A percentile compares a stretch with the other conserved stretches of the same genome.
phyloP scores from a whole-genome alignment of 305 asterid species.

The Fraxinus baroniana region DNA sequence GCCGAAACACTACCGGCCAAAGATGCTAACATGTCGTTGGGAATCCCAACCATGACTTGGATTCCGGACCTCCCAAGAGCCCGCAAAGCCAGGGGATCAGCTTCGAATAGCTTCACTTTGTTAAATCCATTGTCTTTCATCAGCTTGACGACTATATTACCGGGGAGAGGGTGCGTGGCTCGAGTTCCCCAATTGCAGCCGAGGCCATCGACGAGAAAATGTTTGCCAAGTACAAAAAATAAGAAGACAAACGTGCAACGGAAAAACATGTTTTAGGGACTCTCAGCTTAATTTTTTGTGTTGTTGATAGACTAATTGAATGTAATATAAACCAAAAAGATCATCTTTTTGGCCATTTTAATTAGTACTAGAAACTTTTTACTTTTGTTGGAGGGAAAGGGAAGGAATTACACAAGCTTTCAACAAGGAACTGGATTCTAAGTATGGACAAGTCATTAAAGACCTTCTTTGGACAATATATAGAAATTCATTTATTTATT shows the following conservation, averaged over 20 bases:
- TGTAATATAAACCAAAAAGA: slow-evolving; percentile 23
- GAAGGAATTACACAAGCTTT: slow-evolving; percentile 40
- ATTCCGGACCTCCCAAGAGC: slow-evolving; percentile 70
- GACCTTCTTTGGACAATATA: background rate
- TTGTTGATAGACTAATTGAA: background rate
- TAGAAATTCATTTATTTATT: background rate
- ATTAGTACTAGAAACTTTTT: slow-evolving; percentile 17
- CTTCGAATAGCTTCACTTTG: slow-evolving; percentile 75
- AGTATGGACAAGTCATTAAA: background rate
- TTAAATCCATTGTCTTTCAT: slow-evolving; percentile 67
- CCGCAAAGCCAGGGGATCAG: slow-evolving; percentile 46
- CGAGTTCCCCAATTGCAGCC: slow-evolving; percentile 65
- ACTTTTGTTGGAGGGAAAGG: slow-evolving; percentile 41
- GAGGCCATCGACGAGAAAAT: slow-evolving; percentile 32
- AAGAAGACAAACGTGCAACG: slow-evolving; percentile 23
- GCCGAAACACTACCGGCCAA: slow-evolving; percentile 48
- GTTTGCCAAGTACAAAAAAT: slow-evolving; percentile 21
- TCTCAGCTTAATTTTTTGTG: background rate
- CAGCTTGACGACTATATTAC: slow-evolving; percentile 56
- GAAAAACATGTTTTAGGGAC: slow-evolving; percentile 29
- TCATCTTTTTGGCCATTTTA: slow-evolving; percentile 7
- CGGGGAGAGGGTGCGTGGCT: slow-evolving; percentile 57
- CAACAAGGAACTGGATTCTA: slow-evolving; percentile 59
- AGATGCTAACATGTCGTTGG: slow-evolving; percentile 60
- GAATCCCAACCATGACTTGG: slow-evolving; percentile 86